Evolutionary conservation across 208 protist genomes (phyloP).

Genomic region (Vickermania spadyakhi): DNA sequence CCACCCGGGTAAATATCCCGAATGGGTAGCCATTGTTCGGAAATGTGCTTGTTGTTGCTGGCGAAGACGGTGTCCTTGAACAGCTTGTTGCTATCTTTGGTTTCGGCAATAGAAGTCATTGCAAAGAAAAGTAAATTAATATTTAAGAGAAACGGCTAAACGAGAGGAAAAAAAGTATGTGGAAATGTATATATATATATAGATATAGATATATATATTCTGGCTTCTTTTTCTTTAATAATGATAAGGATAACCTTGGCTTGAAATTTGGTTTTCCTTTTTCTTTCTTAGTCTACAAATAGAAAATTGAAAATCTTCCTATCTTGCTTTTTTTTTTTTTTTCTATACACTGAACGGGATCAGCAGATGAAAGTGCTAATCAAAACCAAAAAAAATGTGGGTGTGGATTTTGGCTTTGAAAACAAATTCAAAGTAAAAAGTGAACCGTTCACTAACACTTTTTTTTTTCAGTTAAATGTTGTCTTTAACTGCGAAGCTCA

Average conservation of each 20-base stretch:
- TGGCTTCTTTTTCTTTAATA: background rate
- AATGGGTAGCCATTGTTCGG: slow-evolving; percentile 57
- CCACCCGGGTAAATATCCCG: slow-evolving; percentile 59
- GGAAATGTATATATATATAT: slow-evolving; percentile 1
- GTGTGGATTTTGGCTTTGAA: no score
- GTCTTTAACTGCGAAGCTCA: no score
- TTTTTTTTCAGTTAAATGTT: no score
- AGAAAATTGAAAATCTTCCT: no score
- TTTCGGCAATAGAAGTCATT: slow-evolving; percentile 17
- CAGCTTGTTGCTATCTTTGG: slow-evolving; percentile 38
- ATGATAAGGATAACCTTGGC: slow-evolving; percentile 2
- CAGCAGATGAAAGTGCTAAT: no score
- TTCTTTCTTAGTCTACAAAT: no score
- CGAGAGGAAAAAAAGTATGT: slow-evolving; percentile 5
- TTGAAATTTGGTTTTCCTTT: no score
- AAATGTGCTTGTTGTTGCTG: slow-evolving; percentile 36
- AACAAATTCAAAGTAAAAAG: no score
- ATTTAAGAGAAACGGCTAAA: slow-evolving; percentile 6
- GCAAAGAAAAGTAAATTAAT: background rate
- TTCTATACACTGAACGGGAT: no score
- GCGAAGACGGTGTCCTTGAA: slow-evolving; percentile 75
- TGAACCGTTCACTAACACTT: no score
- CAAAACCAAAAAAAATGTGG: no score
- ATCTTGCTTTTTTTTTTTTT: no score
- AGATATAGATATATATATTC: slow-evolving; percentile 2